Evolutionary conservation across 805 yeast species (phyloP).

Genomic region (Teunomyces tritomae): DNA sequence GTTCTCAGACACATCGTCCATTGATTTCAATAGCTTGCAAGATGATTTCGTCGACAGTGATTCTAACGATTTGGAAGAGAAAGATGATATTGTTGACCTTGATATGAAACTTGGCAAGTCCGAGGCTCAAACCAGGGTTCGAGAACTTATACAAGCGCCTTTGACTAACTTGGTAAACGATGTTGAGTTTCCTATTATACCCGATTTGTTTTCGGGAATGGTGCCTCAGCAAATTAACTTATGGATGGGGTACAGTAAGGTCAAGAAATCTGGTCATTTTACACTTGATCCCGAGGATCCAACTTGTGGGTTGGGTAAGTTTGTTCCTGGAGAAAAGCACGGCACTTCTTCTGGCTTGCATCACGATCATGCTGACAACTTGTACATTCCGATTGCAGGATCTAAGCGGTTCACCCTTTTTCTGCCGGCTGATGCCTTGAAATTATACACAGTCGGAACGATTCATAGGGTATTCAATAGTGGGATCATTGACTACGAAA

Average conservation of each 20-base stretch:
- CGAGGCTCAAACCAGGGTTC: constrained; percentile 33
- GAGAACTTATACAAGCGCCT: constrained; percentile 61
- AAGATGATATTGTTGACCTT: constrained; percentile 20
- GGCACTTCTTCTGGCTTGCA: constrained; percentile 73
- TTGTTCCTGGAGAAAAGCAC: constrained; percentile 44
- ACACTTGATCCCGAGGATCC: constrained; percentile 12
- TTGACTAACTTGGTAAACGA: constrained; percentile 41
- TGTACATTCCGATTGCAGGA: constrained; percentile 62
- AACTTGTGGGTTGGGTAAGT: constrained; percentile 48
- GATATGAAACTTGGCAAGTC: constrained; percentile 33
- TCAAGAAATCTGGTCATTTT: constrained; percentile 10
- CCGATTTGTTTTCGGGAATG: constrained; percentile 39
- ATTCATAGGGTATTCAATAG: constrained; percentile 51
- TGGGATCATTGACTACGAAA: constrained; percentile 65
- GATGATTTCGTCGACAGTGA: constrained; percentile 48
- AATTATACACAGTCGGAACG: constrained; percentile 63
- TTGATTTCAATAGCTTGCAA: constrained; percentile 42
- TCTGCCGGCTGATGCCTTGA: constrained; percentile 59
- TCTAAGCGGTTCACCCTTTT: constrained; percentile 64
- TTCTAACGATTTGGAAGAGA: constrained; percentile 10
- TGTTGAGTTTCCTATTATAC: constrained; percentile 37
- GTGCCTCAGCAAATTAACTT: constrained; percentile 71
- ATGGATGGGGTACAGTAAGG: constrained; percentile 58
- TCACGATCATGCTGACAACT: constrained; percentile 78
- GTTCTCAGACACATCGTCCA: constrained; percentile 36